Evolutionary conservation across 108 stramenopile genomes (phyloP).

Genomic region (Stephanodiscus triporus): DNA sequence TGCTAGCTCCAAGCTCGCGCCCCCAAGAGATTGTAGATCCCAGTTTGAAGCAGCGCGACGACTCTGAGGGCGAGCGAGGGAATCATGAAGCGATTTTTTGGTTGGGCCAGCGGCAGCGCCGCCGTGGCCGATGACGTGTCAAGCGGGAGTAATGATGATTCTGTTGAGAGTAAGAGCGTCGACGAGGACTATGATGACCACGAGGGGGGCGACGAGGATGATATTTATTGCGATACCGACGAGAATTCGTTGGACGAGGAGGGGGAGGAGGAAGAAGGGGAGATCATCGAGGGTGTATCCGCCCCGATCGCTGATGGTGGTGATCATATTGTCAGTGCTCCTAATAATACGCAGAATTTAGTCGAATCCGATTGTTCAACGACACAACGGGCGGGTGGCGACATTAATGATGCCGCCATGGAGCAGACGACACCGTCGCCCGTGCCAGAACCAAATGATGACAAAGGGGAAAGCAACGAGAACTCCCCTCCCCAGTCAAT

Average conservation of each 20-base stretch:
- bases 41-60: no score
- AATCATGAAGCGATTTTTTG: conserved; percentile 14
- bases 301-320: not conserved
- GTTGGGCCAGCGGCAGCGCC: conserved; percentile 5
- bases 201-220: not conserved
- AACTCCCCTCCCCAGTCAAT: not conserved
- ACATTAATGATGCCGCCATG: not conserved
- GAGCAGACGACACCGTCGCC: conserved; percentile 3
- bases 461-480: conserved; percentile 2
- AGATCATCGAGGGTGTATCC: not conserved
- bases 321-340: not conserved
- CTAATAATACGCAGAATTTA: not conserved
- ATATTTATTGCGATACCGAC: not conserved
- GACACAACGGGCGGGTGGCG: not conserved
- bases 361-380: not conserved
- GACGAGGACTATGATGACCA: not conserved
- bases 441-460: not conserved
- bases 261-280: not conserved
- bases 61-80: no score
- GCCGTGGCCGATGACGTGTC: not conserved
- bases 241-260: not conserved
- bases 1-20: no score
- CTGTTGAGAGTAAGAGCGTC: not conserved
- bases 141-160: not conserved
- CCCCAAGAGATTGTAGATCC: no score